Evolutionary conservation across 805 yeast genomes (phyloP).

Genomic region (Debaryomyces castellii): DNA sequence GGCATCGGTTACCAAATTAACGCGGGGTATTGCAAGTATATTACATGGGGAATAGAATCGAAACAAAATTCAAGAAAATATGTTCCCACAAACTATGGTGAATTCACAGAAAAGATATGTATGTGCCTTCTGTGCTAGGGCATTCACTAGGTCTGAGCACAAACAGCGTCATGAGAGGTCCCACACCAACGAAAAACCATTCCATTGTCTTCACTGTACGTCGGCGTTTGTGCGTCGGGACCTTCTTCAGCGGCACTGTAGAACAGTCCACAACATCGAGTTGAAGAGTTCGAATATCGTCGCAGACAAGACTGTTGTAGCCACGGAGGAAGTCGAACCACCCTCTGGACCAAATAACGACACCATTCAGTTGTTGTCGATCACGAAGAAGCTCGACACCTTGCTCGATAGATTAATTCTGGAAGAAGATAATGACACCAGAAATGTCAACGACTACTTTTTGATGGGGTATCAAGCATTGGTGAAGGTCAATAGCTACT

Average conservation of each 20-base stretch:
- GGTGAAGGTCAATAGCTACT: conserved; percentile 1
- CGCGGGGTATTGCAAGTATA: conserved; percentile 1
- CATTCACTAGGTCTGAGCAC: conserved; percentile 79
- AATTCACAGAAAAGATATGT: conserved; percentile 63
- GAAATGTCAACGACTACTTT: conserved; percentile 23
- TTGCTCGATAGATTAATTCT: conserved; percentile 12
- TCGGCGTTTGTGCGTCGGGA: conserved; percentile 78
- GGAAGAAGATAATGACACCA: conserved; percentile 5
- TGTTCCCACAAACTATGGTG: conserved; percentile 11
- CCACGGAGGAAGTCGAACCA: neutral
- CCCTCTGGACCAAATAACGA: conserved; percentile 11
- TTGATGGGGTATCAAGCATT: conserved; percentile 28
- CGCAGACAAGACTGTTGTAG: neutral
- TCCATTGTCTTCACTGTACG: conserved; percentile 67
- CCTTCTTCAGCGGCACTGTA: conserved; percentile 69
- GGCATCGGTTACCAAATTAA: neutral
- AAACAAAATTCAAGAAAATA: neutral
- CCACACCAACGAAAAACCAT: conserved; percentile 80
- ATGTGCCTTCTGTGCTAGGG: conserved; percentile 77
- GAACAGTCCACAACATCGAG: conserved; percentile 66
- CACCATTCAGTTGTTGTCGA: conserved; percentile 27
- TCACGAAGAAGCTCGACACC: conserved; percentile 24
- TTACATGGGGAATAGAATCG: neutral
- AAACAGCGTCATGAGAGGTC: conserved; percentile 76
- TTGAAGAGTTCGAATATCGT: conserved; percentile 3